These are phyloP conservation scores for Cladosporium oxysporum DNA, from an alignment of 2,329 filamentous ascomycete species.

Conservation along the genomic window DNA sequence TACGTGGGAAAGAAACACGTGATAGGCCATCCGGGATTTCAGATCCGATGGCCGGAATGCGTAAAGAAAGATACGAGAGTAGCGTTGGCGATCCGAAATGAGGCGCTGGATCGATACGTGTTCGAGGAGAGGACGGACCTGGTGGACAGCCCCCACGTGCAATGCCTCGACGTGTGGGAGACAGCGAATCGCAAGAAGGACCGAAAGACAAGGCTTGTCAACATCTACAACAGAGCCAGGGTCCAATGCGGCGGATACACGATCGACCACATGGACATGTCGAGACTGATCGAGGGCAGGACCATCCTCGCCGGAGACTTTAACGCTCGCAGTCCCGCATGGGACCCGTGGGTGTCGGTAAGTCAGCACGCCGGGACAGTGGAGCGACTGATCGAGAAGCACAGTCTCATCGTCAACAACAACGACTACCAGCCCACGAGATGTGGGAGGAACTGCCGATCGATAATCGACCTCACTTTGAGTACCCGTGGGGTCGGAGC, in stretches of 20 bases:
- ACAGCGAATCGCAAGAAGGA: background rate
- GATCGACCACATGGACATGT: background rate
- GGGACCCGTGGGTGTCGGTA: background rate
- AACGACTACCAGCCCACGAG: background rate
- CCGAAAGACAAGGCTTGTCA: background rate
- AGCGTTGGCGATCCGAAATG: no score
- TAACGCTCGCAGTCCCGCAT: background rate
- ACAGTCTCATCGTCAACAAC: background rate
- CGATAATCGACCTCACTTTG: background rate
- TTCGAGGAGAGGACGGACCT: background rate
- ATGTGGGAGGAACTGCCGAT: background rate
- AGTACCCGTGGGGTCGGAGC: background rate
- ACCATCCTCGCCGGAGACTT: background rate
- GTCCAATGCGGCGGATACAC: background rate
- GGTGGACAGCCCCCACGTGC: background rate
- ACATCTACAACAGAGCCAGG: background rate
- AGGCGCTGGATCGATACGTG: no score
- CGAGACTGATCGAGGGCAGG: background rate
- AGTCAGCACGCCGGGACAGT: background rate
- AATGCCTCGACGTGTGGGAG: background rate
- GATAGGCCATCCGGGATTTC: no score
- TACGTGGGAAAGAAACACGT: no score
- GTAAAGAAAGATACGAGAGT: no score
- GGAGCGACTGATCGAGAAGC: background rate
- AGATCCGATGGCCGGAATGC: no score